Conservation (phyloP, 2,329 filamentous ascomycete genomes). For the Colletotrichum sp. region DNA sequence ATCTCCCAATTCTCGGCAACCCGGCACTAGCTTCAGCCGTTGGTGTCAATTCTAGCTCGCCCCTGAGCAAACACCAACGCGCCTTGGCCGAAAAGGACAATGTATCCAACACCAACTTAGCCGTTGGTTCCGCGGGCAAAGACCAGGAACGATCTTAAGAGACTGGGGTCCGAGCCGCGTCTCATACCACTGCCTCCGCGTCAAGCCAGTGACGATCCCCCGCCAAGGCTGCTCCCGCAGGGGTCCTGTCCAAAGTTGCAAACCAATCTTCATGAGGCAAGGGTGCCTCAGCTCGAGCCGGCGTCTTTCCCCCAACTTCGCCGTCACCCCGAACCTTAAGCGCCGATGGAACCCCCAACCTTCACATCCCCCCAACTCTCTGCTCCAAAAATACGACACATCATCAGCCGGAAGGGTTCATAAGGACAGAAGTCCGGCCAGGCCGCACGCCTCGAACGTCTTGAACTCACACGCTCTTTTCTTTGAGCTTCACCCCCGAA, state of each 20-base stretch:
- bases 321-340: not conserved
- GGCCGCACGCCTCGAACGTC: slow-evolving; percentile 32
- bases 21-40: not conserved
- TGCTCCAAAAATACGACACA: not conserved
- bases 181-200: not conserved
- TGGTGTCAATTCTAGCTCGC: not conserved
- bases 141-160: not conserved
- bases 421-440: not conserved
- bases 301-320: not conserved
- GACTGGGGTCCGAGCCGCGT: not conserved
- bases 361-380: not conserved
- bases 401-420: not conserved
- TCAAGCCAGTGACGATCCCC: not conserved
- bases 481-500: rapidly evolving
- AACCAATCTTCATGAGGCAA: not conserved
- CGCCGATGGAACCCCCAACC: not conserved
- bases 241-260: not conserved
- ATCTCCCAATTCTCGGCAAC: rapidly evolving
- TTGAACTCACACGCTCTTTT: not conserved
- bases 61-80: not conserved
- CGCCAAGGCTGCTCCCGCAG: not conserved
- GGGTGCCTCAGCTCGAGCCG: not conserved
- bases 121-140: not conserved
- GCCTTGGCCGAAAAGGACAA: not conserved
- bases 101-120: not conserved